Evolutionary conservation across 1,139 yeast species (phyloP), one percentile per base, ranked within the genome.

Genomic region (Scheffersomyces quercinus): DNA sequence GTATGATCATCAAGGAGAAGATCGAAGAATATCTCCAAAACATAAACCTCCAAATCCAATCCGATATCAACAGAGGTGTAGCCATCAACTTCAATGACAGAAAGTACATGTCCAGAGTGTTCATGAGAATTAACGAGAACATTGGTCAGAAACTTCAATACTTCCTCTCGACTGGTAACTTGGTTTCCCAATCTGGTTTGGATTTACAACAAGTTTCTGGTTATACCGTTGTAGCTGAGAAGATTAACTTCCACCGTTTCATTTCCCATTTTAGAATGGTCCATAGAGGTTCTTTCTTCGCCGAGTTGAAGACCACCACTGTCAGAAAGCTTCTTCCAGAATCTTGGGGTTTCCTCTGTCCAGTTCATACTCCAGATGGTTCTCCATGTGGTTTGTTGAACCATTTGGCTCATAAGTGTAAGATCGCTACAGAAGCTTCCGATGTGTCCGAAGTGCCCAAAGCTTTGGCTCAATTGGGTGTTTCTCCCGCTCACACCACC

Each of bases 291-390:
- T 89, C 98, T 53, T 93, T 93, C 84, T 93, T 93, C 66, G 98
- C 99, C 36, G 97, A 93, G 68, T 80, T 93, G 69, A 93, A 95
- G 65, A 93, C 99, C 33, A 95, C 99, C 26, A 87, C 99, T 0
- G 99, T 93, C 41, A 84, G 99, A 75, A 93, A 93, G 66, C 76
- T 93, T 59, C 77, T 93, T 47, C 99, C 99, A 0, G 99, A 93
- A 68, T 88, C 97, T 1, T 93, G 99, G 99, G 98, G 98, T 5
- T 95, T 93, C 77, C 71, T 95, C 56, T 95, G 99, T 73, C 99
- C 99, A 15, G 99, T 95, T 13, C 99, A 93, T 69, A 93, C 99
- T 12, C 99, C 99, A 3, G 99, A 93, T 86, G 99, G 99, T 59
- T 88, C 98, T 40, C 99, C 99, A 16, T 93, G 99, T 85, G 99